These are phyloP conservation scores for Candida insectalens DNA, from an alignment of 805 yeast genomes.

Conservation along the genomic window DNA sequence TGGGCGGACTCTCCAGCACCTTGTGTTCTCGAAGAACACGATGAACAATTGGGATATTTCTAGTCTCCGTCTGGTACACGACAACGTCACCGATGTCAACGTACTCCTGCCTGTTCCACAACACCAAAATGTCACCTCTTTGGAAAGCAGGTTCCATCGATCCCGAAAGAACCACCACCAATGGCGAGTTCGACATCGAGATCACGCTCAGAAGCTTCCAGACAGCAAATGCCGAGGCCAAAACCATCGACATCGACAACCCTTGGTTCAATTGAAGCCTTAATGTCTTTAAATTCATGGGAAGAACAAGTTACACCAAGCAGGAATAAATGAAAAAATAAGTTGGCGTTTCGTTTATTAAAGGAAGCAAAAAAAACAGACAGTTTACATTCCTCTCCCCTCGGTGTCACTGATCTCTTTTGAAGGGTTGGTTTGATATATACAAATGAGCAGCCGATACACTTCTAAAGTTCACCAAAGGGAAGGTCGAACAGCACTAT, in stretches of 20 bases:
- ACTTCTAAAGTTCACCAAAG: conserved; percentile 23
- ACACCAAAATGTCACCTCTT: conserved; percentile 86
- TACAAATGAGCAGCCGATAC: conserved; percentile 11
- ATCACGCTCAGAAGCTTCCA: conserved; percentile 78
- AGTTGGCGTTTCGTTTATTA: too few species aligned
- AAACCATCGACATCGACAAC: conserved; percentile 65
- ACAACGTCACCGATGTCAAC: conserved; percentile 86
- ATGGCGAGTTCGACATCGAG: conserved; percentile 81
- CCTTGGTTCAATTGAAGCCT: conserved; percentile 30
- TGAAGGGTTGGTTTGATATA: too few species aligned
- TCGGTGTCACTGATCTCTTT: too few species aligned
- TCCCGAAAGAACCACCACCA: conserved; percentile 94
- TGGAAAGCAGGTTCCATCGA: conserved; percentile 99
- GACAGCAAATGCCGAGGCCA: conserved; percentile 82
- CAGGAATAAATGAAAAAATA: neutral
- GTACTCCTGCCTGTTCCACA: conserved; percentile 72
- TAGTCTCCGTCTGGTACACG: conserved; percentile 74
- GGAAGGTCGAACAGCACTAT: conserved; percentile 20
- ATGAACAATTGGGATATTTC: conserved; percentile 92
- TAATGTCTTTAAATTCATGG: conserved; percentile 21
- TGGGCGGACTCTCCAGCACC: conserved; percentile 18
- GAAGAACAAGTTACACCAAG: neutral
- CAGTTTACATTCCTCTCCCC: too few species aligned
- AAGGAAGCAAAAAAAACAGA: neutral
- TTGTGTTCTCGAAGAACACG: conserved; percentile 83